These are phyloP conservation scores for Fraxinus floribunda DNA, from an alignment of 305 asterid species.

Conservation along the genomic window DNA sequence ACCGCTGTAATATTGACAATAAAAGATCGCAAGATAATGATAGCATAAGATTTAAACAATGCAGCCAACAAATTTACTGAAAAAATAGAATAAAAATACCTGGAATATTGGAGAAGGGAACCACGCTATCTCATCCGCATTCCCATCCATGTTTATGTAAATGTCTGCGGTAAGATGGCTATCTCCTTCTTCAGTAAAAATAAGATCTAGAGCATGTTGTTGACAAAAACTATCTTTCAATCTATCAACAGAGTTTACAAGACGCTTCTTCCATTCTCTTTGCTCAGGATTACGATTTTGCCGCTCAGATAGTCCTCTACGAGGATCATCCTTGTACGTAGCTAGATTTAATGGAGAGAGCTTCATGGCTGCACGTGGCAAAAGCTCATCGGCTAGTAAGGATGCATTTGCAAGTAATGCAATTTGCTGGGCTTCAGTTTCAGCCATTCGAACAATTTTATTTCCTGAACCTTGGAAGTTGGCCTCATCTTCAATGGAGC, in stretches of 20 bases:
- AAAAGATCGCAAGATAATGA: background rate
- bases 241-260: slow-evolving; percentile 73
- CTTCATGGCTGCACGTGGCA: slow-evolving; percentile 98
- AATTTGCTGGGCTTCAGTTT: slow-evolving; percentile 91
- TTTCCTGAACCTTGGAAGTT: slow-evolving; percentile 68
- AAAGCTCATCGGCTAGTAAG: slow-evolving; percentile 82
- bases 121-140: slow-evolving; percentile 83
- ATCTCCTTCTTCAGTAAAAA: slow-evolving; percentile 94
- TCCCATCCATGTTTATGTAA: slow-evolving; percentile 82
- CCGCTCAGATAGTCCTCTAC: slow-evolving; percentile 78
- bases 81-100: slow-evolving; percentile 47
- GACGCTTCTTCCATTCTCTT: slow-evolving; percentile 95
- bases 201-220: slow-evolving; percentile 92
- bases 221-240: slow-evolving; percentile 97
- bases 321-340: slow-evolving; percentile 66
- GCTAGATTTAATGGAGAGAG: slow-evolving; percentile 63
- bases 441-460: slow-evolving; percentile 93
- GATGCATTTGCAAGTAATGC: slow-evolving; percentile 99
- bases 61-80: slow-evolving; percentile 19
- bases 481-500: slow-evolving; percentile 89
- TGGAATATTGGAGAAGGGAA: slow-evolving; percentile 91
- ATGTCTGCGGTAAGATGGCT: slow-evolving; percentile 79
- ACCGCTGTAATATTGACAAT: background rate
- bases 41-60: background rate
- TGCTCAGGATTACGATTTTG: slow-evolving; percentile 96